Evolutionary conservation across 2,329 filamentous ascomycete genomes (phyloP), one percentile per base, ranked within the genome.

Genomic region (Neoascochyta sp.): DNA sequence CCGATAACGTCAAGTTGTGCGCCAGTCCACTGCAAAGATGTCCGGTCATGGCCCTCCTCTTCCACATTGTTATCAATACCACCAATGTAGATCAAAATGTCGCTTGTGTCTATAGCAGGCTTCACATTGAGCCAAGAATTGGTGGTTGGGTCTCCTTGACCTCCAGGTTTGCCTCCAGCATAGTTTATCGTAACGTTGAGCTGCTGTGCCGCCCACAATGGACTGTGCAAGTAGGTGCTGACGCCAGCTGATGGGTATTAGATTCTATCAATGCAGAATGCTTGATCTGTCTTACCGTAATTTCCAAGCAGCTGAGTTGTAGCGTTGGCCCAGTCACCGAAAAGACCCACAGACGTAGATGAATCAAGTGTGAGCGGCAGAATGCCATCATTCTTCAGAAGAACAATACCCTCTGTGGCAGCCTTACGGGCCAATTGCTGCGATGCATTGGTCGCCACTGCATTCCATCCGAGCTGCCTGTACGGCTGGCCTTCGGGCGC

Each of bases 281-380:
- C n/a, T 9, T 22, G 11, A 9, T 2, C 4, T 7, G 11, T 7
- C 3, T 7, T 9, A n/a, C 1, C 63, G 54, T 80, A 80, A 38
- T 75, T 76, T 0, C 78, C 78, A 27, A 75, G 73, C 63, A 82
- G 67, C 40, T 77, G 67, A 3, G 60, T 62, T 3, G 42, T 47
- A 3, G 73, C 71, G 34, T 76, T 76, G 1, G 73, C 76, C 68
- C 75, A 81, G 22, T 68, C 68, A 0, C 78, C 78, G 25, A 81
- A 64, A n/a, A 81, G 57, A 1, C 75, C 76, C 4, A 81, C 57
- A 2, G 57, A 66, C n/a, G 51, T 60, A 14, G 62, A 64, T 2
- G 51, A 59, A 11, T 45, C 52, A 2, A 64, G 43, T 5, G 47
- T 31, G 3, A 75, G 50, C 0, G 74, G 74, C 1, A 76, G 50